Conservation (phyloP, 768 basidiomycete species). For the Boletus coccyginus region DNA sequence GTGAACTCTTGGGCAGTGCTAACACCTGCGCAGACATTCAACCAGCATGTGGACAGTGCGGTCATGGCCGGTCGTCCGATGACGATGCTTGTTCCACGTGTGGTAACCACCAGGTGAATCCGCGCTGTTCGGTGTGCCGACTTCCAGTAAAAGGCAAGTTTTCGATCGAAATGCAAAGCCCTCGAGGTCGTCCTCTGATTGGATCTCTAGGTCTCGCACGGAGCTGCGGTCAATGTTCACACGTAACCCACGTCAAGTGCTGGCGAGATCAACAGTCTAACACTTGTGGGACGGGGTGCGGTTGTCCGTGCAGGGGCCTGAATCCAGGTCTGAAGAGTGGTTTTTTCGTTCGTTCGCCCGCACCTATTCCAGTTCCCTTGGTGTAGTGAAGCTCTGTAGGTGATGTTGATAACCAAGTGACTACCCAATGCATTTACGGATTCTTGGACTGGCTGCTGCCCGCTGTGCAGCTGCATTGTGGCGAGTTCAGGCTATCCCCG, state of each 20-base stretch:
- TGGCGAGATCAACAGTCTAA: conserved; percentile 45
- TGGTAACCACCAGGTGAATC: conserved; percentile 40
- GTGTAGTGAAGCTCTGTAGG: background rate
- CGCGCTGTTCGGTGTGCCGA: conserved; percentile 69
- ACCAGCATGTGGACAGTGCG: conserved; percentile 48
- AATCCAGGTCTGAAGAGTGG: background rate
- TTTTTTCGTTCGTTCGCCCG: conserved; percentile 15
- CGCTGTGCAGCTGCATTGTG: too few species aligned
- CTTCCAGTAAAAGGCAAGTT: conserved; percentile 68
- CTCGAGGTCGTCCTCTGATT: background rate
- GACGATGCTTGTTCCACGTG: conserved; percentile 43
- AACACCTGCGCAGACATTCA: conserved; percentile 39
- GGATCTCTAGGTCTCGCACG: conserved; percentile 51
- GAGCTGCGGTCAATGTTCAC: conserved; percentile 59
- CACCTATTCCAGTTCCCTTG: background rate
- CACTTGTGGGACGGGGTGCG: conserved; percentile 67
- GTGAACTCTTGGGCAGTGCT: conserved; percentile 1
- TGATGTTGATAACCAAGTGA: background rate
- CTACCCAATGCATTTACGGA: background rate
- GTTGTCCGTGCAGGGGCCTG: conserved; percentile 50
- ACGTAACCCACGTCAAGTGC: conserved; percentile 65
- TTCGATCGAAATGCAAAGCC: background rate
- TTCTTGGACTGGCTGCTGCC: too few species aligned
- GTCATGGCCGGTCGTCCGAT: conserved; percentile 31
- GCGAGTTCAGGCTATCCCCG: too few species aligned